A percentile compares a stretch with the other conserved stretches of the same genome.
Conservation (phyloP, 345 rosid species). For the Lumnitzera racemosa region DNA sequence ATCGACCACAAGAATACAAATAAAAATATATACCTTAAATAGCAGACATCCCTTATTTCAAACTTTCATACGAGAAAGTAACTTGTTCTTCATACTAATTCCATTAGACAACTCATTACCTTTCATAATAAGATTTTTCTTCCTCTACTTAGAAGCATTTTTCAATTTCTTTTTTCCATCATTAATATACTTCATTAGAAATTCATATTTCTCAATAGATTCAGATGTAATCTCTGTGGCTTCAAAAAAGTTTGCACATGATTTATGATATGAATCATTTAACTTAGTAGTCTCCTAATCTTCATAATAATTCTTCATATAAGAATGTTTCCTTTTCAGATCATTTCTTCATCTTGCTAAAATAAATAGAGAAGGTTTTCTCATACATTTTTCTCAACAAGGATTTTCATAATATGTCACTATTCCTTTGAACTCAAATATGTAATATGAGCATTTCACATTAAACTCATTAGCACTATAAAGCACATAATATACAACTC, state of each 20-base stretch:
- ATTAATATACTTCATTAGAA: constrained; percentile 6
- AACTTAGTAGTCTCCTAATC: not conserved
- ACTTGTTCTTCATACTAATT: too few relatives aligned
- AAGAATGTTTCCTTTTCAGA: constrained; percentile 15
- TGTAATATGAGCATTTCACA: constrained; percentile 31
- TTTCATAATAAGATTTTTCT: too few relatives aligned
- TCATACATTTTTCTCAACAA: constrained; percentile 36
- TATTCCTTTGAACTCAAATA: constrained; percentile 36
- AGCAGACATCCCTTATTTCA: too few relatives aligned
- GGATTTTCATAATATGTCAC: constrained; percentile 34
- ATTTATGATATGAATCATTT: not conserved
- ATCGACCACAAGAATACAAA: too few relatives aligned
- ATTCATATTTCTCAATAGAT: constrained; percentile 2
- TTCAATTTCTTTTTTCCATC: constrained; percentile 8
- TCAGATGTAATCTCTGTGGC: constrained; percentile 6
- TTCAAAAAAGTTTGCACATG: not conserved
- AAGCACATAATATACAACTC: constrained; percentile 29
- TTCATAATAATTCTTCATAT: constrained; percentile 1
- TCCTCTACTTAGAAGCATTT: not conserved
- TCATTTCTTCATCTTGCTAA: constrained; percentile 51
- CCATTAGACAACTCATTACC: too few relatives aligned
- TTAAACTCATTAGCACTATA: constrained; percentile 38
- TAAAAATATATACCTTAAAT: too few relatives aligned
- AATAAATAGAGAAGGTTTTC: constrained; percentile 40
- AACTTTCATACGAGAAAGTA: too few relatives aligned